phyloP scores from a whole-genome alignment of 116 monocot species.

The Iris pallida region DNA sequence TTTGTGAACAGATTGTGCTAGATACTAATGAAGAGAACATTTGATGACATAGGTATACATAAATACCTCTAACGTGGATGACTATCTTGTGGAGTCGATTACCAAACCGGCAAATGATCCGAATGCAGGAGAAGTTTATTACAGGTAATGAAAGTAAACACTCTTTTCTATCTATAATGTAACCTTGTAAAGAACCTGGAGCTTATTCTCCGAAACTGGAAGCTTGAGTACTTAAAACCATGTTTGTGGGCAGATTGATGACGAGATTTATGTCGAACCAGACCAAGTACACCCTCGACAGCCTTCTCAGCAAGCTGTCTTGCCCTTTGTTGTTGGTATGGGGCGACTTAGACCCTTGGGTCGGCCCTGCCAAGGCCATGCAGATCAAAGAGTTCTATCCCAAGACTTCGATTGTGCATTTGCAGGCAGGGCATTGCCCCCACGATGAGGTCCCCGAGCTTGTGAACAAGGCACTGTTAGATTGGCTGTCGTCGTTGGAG shows the following conservation, averaged over 20 bases:
- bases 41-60: slow-evolving; percentile 61
- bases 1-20: too few species aligned
- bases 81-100: slow-evolving; percentile 90
- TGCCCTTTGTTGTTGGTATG: slow-evolving; percentile 83
- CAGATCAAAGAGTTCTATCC: slow-evolving; percentile 87
- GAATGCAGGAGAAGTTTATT: slow-evolving; percentile 95
- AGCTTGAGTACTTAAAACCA: background rate
- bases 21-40: background rate
- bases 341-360: slow-evolving; percentile 98
- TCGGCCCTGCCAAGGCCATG: slow-evolving; percentile 65
- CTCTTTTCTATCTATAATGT: background rate
- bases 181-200: background rate
- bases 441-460: slow-evolving; percentile 95
- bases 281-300: slow-evolving; percentile 72
- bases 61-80: slow-evolving; percentile 78
- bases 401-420: slow-evolving; percentile 67
- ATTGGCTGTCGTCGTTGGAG: slow-evolving; percentile 69
- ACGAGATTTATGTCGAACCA: slow-evolving; percentile 82
- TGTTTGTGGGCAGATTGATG: slow-evolving; percentile 56
- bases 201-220: background rate
- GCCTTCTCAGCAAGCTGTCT: slow-evolving; percentile 51
- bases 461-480: slow-evolving; percentile 62
- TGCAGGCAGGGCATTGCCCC: slow-evolving; percentile 94
- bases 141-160: slow-evolving; percentile 32
- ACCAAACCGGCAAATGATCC: slow-evolving; percentile 72